Evolutionary conservation across 2,329 filamentous ascomycete genomes (phyloP), one percentile per base, ranked within the genome.

Genomic region (Teratosphaeriaceae sp.): DNA sequence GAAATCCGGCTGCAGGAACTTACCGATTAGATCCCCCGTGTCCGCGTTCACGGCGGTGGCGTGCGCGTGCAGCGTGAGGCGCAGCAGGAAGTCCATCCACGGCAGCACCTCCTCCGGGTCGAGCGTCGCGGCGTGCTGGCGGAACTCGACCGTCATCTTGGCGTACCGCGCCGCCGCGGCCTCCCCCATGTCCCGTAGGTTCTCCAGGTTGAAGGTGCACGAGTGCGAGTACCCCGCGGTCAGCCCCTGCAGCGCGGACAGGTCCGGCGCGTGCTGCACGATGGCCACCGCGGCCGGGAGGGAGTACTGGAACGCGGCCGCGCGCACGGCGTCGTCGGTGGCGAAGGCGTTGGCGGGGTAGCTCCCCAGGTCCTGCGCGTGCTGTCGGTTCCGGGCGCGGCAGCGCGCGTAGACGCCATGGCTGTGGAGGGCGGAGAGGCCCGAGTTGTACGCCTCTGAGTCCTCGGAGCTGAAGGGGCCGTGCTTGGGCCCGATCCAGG

Each of bases 131-230:
- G 46, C 45, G 27, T 58, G 56, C 38, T 63, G 60, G 4, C 57
- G 49, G 45, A 63, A 63, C 36, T 57, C 57, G 27, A 64, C 50
- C 2, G 59, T 62, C 22, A 45, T 47, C 23, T 53, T 41, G 13
- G 5, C 8, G 12, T 18, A 20, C 6, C 12, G 16, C 21, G 16
- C 22, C 3, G 40, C 38, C 12, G 11, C 24, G n/a, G 38, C 13
- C 12, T 22, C 19, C 13, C 11, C 19, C 9, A 19, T 16, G n/a
- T 27, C 23, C 4, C 3, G 4, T 4, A 51, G 30, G 31, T 51
- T 50, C 12, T 38, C 37, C 2, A 52, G 36, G 21, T 49, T 50
- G 38, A 52, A 35, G 3, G 46, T 49, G 13, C 34, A 43, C 5
- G 24, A 13, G 22, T 50, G 46, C 11, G n/a, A 27, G 8, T 31